Evolutionary conservation across 176 grass and related monocot species (phyloP), one percentile per base, ranked within the genome.

Genomic region (Avena eriantha): DNA sequence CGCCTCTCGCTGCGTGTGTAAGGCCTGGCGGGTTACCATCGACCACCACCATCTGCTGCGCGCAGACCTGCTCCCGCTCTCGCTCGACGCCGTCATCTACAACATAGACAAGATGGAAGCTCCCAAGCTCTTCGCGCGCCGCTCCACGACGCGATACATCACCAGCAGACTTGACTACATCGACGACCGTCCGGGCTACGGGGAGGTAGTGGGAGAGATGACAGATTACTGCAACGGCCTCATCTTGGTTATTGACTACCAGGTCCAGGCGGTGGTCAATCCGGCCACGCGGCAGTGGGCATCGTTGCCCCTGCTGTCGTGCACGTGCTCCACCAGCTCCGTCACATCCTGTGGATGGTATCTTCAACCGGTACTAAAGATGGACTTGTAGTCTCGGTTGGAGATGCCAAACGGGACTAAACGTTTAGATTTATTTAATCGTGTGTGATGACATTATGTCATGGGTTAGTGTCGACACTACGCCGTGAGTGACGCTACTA

Each of bases 261-360:
- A 4, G 7, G 8, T 22, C 26, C 45, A 7, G 45, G 33, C n/a
- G 65, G 65, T 68, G 65, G 65, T 68, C 15, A 68, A 68, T 19
- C 65, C 65, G 26, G 65, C 65, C 15, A 68, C 31, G 14, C 65
- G 65, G 65, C 65, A 68, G 16, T 68, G 65, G 65, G 31, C 65
- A 7, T 34, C 7, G 16, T 17, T 68, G 65, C 65, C 65, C 15
- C 65, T 0, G 65, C 65, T 68, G 64, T 6, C 26, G 3, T 68
- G 31, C 7, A 0, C 65, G 31, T 68, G 65, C 65, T 68, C 31
- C 0, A 29, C 29, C 29, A 29, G 29, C 29, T 29, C 29, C 29
- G 29, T 5, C 5, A 6, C 1, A 0, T 8, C 14, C 24, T 67
- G 63, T 3, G 63, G 29, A 29, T 29, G 29, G 29, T 29, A 29